Evolutionary conservation across 768 basidiomycete genomes (phyloP).

Genomic region (Mrakia hoshinonis): DNA sequence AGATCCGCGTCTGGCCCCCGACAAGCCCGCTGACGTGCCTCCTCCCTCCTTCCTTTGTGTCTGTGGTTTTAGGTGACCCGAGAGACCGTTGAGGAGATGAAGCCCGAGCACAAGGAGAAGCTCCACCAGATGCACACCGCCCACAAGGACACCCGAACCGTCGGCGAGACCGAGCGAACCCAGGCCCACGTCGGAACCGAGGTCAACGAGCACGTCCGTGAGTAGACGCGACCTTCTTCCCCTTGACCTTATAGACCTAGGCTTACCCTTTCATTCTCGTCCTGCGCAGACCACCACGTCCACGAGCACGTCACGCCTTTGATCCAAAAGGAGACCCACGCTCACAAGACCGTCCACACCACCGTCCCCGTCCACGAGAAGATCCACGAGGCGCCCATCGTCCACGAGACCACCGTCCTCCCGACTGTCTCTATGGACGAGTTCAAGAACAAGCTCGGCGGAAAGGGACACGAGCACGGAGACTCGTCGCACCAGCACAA

Average conservation of each 20-base stretch:
- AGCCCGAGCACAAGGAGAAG: too few relatives aligned
- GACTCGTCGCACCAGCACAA: slow-evolving; percentile 4
- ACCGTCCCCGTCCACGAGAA: slow-evolving; percentile 41
- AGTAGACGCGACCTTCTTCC: slow-evolving; percentile 40
- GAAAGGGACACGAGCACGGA: neutral
- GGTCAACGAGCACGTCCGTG: slow-evolving; percentile 40
- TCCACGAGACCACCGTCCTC: slow-evolving; percentile 29
- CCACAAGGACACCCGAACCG: neutral
- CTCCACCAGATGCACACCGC: too few relatives aligned
- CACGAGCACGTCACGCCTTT: slow-evolving; percentile 40
- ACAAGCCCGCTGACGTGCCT: too few relatives aligned
- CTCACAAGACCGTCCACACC: slow-evolving; percentile 42
- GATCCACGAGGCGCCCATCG: slow-evolving; percentile 40
- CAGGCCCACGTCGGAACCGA: slow-evolving; percentile 33
- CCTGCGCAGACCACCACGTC: slow-evolving; percentile 29
- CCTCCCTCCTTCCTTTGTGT: too few relatives aligned
- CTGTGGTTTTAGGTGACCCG: too few relatives aligned
- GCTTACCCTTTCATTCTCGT: neutral
- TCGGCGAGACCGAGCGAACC: slow-evolving; percentile 34
- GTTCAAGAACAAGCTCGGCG: slow-evolving; percentile 22
- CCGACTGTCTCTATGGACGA: slow-evolving; percentile 16
- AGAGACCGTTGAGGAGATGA: slow-evolving; percentile 26
- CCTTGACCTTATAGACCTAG: neutral
- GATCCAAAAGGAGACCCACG: slow-evolving; percentile 43
- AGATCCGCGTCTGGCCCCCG: too few relatives aligned